phyloP scores from a whole-genome alignment of 2,329 filamentous ascomycete genomes.

The Colletotrichum caudatum region DNA sequence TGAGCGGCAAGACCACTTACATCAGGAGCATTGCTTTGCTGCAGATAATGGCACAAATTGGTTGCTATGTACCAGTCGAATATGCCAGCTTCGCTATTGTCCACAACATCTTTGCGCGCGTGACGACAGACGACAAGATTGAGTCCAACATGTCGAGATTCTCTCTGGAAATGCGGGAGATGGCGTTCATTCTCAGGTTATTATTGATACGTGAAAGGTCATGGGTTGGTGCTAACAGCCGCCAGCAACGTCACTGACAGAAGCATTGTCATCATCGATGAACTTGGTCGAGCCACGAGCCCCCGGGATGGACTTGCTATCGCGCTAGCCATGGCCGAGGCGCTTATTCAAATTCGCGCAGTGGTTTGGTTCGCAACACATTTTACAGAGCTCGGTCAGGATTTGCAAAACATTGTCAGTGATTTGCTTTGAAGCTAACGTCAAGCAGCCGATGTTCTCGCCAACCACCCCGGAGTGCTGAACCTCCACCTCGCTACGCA shows the following conservation, averaged over 20 bases:
- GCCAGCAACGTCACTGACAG: constrained; percentile 75
- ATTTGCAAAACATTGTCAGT: accelerated
- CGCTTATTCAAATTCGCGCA: constrained; percentile 81
- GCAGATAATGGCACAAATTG: constrained; percentile 93
- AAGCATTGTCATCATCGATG: constrained; percentile 88
- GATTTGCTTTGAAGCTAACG: constrained; percentile 28
- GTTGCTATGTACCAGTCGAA: constrained; percentile 87
- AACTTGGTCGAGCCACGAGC: constrained; percentile 91
- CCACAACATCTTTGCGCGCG: constrained; percentile 85
- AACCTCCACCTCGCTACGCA: constrained; percentile 86
- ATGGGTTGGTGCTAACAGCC: not conserved
- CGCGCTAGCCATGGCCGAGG: constrained; percentile 89
- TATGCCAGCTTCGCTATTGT: constrained; percentile 86
- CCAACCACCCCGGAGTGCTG: constrained; percentile 80
- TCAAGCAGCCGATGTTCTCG: constrained; percentile 73
- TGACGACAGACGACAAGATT: constrained; percentile 88
- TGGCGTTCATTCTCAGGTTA: constrained; percentile 85
- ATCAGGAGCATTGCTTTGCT: constrained; percentile 87
- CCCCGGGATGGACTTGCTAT: constrained; percentile 90
- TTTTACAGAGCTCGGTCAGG: constrained; percentile 78
- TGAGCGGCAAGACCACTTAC: constrained; percentile 98
- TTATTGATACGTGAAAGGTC: not conserved
- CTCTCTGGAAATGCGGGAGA: constrained; percentile 94
- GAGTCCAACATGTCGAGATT: constrained; percentile 95
- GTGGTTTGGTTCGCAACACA: constrained; percentile 95